Evolutionary conservation across 768 basidiomycete genomes (phyloP), one percentile per base, ranked within the genome.

Genomic region (Russula virescens): DNA sequence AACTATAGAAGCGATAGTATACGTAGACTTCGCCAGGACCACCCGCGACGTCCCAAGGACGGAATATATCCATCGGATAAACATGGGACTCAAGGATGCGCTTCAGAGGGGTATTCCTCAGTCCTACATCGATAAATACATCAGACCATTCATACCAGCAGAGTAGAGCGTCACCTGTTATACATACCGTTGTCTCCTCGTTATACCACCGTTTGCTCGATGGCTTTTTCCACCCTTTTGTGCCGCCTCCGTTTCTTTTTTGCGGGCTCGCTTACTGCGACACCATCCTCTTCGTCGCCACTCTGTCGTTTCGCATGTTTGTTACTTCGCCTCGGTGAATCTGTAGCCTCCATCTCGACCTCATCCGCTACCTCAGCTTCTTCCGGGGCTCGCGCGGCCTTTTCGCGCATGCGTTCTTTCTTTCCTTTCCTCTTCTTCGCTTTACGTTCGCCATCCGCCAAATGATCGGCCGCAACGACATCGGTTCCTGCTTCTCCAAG

Each of bases 371-470:
- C 66, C 21, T 67, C 70, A 9, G 50, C 75, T 46, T 61, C 66
- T 16, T 50, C 73, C 25, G 35, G 68, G n/a, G 49, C 70, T 35
- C 48, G 73, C 31, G 67, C 71, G 34, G 69, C 75, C 67, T 79
- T 85, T 67, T 78, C 66, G 66, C 77, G 82, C 75, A 80, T 74
- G 40, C 86, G 78, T 73, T 88, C 86, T 74, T 87, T 88, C 79
- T 82, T 87, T 14, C 86, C 86, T 68, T 79, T 86, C 68, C 87
- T 73, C 74, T 84, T 87, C 78, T 87, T 88, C 62, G 63, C 69
- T 47, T 74, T 75, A 65, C 72, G 74, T 49, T 68, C 67, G 56
- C 63, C 68, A 10, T 69, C 68, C 46, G 58, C 63, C 19, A 40
- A 69, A 35, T 57, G 66, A 46, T 56, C 66, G 55, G 35, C 63